These are phyloP conservation scores for Blastobotrys niveus DNA, from an alignment of 1,139 yeast genomes.

Conservation along the genomic window DNA sequence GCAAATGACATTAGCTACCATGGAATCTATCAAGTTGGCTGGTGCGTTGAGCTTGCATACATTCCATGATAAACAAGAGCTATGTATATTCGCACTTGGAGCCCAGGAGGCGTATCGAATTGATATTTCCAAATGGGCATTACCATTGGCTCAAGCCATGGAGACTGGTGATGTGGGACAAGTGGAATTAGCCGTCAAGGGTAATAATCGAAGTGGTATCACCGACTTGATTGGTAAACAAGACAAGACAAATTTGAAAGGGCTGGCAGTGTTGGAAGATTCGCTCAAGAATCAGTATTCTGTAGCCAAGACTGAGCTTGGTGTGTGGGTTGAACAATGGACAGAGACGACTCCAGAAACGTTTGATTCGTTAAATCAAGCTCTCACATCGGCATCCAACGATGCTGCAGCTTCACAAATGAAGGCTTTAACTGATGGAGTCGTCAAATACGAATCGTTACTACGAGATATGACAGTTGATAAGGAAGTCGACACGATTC, in stretches of 20 bases:
- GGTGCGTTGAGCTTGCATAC: background rate
- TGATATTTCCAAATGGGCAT: constrained; percentile 26
- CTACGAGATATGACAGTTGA: constrained; percentile 11
- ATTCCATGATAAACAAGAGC: constrained; percentile 6
- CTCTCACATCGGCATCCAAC: too few relatives aligned
- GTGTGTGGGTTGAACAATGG: constrained; percentile 16
- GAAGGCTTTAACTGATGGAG: background rate
- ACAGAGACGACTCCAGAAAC: constrained; percentile 1
- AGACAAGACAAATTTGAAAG: constrained; percentile 15
- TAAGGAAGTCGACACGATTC: constrained; percentile 10
- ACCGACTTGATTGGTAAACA: constrained; percentile 4
- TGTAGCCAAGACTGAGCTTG: constrained; percentile 13
- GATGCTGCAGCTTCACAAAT: background rate
- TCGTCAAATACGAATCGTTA: constrained; percentile 9
- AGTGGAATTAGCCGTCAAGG: constrained; percentile 7
- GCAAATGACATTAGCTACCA: constrained; percentile 11
- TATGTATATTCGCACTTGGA: constrained; percentile 13
- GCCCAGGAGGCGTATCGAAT: constrained; percentile 14
- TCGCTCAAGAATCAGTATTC: constrained; percentile 15
- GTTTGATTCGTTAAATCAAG: too few relatives aligned
- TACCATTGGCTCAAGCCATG: constrained; percentile 25
- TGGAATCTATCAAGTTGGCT: constrained; percentile 13
- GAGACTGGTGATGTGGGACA: constrained; percentile 18
- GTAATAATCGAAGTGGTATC: constrained; percentile 1
- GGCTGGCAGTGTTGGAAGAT: constrained; percentile 16